Evolutionary conservation across 2,329 filamentous ascomycete genomes (phyloP).

Genomic region (Periconia digitata): DNA sequence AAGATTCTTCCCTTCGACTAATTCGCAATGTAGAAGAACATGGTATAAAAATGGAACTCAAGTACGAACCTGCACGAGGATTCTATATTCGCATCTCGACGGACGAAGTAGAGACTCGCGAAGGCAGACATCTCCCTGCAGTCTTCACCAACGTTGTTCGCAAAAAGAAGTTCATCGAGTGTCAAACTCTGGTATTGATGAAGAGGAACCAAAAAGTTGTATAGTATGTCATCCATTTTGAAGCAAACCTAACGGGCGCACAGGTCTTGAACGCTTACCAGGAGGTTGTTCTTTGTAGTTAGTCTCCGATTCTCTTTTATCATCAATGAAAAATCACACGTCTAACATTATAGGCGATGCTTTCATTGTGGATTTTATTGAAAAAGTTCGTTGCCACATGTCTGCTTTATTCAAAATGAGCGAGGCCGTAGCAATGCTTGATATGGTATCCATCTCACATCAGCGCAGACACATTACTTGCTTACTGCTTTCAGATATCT

Average conservation of each 20-base stretch:
- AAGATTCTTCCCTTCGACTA: conserved; percentile 4
- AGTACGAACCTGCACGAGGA: conserved; percentile 74
- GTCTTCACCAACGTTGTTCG: conserved; percentile 75
- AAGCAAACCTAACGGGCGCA: conserved; percentile 34
- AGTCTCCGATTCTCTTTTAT: not conserved
- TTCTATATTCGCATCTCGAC: conserved; percentile 74
- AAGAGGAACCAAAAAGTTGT: conserved; percentile 65
- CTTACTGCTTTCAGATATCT: conserved; percentile 22
- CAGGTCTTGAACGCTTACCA: conserved; percentile 76
- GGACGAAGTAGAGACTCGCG: conserved; percentile 63
- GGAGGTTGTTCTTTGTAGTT: conserved; percentile 78
- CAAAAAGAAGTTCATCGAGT: conserved; percentile 78
- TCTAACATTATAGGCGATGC: conserved; percentile 55
- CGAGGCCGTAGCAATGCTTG: conserved; percentile 81
- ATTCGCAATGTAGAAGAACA: conserved; percentile 45
- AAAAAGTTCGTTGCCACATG: conserved; percentile 70
- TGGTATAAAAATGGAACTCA: conserved; percentile 65
- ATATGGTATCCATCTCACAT: conserved; percentile 64
- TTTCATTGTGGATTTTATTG: conserved; percentile 71
- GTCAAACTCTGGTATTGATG: conserved; percentile 80
- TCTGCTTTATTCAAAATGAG: conserved; percentile 79
- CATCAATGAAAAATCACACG: not conserved
- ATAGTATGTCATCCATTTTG: not conserved
- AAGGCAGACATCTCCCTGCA: conserved; percentile 61
- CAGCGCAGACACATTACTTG: not conserved